Evolutionary conservation across 2,329 filamentous ascomycete species (phyloP).

Genomic region (Colletotrichum sp.): DNA sequence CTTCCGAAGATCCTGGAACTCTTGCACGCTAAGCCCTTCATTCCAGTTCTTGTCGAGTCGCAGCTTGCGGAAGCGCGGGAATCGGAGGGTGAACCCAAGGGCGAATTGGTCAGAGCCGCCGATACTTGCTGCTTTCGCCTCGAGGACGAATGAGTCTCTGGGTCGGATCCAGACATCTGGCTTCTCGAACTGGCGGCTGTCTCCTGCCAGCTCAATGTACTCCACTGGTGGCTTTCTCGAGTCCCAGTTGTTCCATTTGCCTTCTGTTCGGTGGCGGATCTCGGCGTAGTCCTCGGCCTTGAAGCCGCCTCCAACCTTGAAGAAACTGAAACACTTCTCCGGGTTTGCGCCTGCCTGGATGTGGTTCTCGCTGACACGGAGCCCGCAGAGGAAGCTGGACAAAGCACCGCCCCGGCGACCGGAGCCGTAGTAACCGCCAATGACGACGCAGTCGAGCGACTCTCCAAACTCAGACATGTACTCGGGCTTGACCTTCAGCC

Average conservation of each 20-base stretch:
- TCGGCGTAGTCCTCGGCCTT: slow-evolving; percentile 82
- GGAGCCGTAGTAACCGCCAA: slow-evolving; percentile 92
- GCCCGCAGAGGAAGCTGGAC: slow-evolving; percentile 88
- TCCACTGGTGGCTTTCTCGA: slow-evolving; percentile 74
- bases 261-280: slow-evolving; percentile 83
- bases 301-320: slow-evolving; percentile 97
- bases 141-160: slow-evolving; percentile 83
- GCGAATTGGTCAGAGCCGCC: slow-evolving; percentile 79
- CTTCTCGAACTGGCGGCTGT: slow-evolving; percentile 73
- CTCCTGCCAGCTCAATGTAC: slow-evolving; percentile 83
- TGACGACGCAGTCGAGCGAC: slow-evolving; percentile 84
- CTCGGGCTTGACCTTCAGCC: slow-evolving; percentile 98
- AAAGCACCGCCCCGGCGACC: slow-evolving; percentile 82
- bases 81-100: slow-evolving; percentile 79
- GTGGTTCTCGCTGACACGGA: slow-evolving; percentile 75
- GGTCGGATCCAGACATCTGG: slow-evolving; percentile 96
- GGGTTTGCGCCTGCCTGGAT: slow-evolving; percentile 63
- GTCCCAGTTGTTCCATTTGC: slow-evolving; percentile 92
- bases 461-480: slow-evolving; percentile 98
- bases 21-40: slow-evolving; percentile 76
- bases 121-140: slow-evolving; percentile 86
- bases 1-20: slow-evolving; percentile 75
- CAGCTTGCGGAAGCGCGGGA: slow-evolving; percentile 85
- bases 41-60: slow-evolving; percentile 87
- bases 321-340: slow-evolving; percentile 91